Evolutionary conservation across 768 basidiomycete species (phyloP).

Genomic region (Paxillus involutus): DNA sequence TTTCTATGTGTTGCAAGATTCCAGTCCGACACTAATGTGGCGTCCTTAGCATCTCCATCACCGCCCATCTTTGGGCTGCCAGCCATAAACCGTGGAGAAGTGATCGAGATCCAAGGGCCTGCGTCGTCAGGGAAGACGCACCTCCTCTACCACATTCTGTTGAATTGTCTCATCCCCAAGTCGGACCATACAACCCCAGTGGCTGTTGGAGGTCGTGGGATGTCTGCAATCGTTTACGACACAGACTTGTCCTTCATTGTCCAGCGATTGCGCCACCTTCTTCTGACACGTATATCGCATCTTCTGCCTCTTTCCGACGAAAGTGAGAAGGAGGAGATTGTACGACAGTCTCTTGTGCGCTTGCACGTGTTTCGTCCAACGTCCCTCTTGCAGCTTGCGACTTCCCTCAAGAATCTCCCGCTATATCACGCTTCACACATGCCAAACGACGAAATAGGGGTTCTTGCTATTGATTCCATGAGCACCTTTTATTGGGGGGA

Average conservation of each 20-base stretch:
- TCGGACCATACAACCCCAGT: slow-evolving; percentile 21
- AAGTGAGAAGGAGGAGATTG: slow-evolving; percentile 27
- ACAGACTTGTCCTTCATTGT: slow-evolving; percentile 67
- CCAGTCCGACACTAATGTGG: slow-evolving; percentile 27
- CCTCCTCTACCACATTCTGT: slow-evolving; percentile 65
- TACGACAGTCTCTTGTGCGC: slow-evolving; percentile 43
- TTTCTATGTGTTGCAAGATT: not conserved
- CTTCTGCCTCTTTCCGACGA: slow-evolving; percentile 23
- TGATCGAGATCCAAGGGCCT: slow-evolving; percentile 76
- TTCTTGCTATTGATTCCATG: slow-evolving; percentile 75
- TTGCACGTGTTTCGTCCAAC: slow-evolving; percentile 71
- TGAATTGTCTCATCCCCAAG: slow-evolving; percentile 56
- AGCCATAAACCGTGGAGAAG: slow-evolving; percentile 52
- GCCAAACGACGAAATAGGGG: slow-evolving; percentile 54
- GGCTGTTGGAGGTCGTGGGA: slow-evolving; percentile 57
- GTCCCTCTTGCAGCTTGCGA: slow-evolving; percentile 68
- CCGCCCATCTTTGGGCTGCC: slow-evolving; percentile 16
- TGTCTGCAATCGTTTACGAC: slow-evolving; percentile 69
- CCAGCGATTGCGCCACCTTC: slow-evolving; percentile 50
- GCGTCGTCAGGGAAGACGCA: slow-evolving; percentile 77
- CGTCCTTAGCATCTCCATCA: slow-evolving; percentile 30
- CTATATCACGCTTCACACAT: slow-evolving; percentile 49
- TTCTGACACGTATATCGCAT: slow-evolving; percentile 45
- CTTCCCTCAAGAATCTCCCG: slow-evolving; percentile 59
- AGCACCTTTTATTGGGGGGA: slow-evolving; percentile 80